Conservation (phyloP, 2,329 filamentous ascomycete species). For the Neofusicoccum kwambonambiense region DNA sequence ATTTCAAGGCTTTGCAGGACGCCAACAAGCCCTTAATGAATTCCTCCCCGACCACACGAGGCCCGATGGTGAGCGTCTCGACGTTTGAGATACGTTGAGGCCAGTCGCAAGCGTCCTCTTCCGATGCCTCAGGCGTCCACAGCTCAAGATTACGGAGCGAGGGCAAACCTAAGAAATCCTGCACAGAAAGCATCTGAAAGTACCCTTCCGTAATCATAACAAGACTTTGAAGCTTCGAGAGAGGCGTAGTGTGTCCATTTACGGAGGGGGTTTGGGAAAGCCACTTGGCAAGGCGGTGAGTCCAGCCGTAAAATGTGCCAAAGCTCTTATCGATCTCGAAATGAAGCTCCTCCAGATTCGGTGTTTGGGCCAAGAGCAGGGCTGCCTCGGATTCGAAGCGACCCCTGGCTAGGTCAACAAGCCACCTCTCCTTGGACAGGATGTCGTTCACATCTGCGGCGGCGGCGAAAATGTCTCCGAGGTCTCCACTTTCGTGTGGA, state of each 20-base stretch:
- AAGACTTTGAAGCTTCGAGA: not conserved
- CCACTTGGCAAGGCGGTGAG: slow-evolving; percentile 1
- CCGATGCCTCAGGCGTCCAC: not conserved
- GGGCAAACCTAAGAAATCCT: not conserved
- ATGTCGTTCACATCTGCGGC: not conserved
- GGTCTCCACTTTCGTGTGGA: not conserved
- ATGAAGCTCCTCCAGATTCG: not conserved
- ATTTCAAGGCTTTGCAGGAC: not conserved
- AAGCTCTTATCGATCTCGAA: slow-evolving; percentile 4
- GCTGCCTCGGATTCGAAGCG: not conserved
- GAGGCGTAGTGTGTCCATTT: not conserved
- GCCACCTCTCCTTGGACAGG: slow-evolving; percentile 3
- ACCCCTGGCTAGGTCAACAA: not conserved
- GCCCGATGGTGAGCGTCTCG: not conserved
- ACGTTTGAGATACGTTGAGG: not conserved
- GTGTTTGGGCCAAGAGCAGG: not conserved
- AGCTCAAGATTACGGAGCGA: not conserved
- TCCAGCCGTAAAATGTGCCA: slow-evolving; percentile 3
- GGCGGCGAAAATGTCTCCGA: not conserved
- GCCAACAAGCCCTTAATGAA: not conserved
- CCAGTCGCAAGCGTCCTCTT: slow-evolving; percentile 2
- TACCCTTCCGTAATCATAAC: slow-evolving; percentile 2
- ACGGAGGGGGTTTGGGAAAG: not conserved
- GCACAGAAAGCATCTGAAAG: not conserved
- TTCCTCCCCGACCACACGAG: not conserved